Evolutionary conservation across 2,329 filamentous ascomycete species (phyloP).

Genomic region (Scedosporium minutisporum): DNA sequence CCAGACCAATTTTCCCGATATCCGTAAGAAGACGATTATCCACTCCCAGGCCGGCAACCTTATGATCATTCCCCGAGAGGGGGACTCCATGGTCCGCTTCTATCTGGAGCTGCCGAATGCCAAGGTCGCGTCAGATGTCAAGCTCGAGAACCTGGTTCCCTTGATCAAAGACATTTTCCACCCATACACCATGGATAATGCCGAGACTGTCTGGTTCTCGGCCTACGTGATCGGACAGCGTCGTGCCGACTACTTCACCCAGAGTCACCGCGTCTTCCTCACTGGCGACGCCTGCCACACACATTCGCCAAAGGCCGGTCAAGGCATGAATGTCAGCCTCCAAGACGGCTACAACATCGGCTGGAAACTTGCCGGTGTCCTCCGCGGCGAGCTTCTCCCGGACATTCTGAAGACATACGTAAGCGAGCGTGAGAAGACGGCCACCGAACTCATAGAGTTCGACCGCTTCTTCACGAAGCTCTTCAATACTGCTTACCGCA

Average conservation of each 20-base stretch:
- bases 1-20: constrained; percentile 51
- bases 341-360: constrained; percentile 51
- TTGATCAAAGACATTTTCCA: constrained; percentile 41
- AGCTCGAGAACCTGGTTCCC: constrained; percentile 41
- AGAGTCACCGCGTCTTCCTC: constrained; percentile 51
- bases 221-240: constrained; percentile 55
- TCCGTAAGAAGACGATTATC: constrained; percentile 45
- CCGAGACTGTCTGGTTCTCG: constrained; percentile 52
- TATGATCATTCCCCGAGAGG: constrained; percentile 53
- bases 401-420: constrained; percentile 36
- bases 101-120: constrained; percentile 47
- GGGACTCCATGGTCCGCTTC: constrained; percentile 46
- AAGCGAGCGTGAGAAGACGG: constrained; percentile 43
- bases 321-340: constrained; percentile 63
- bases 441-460: constrained; percentile 53
- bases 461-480: constrained; percentile 43
- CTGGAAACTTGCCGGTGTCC: constrained; percentile 39
- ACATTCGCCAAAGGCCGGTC: constrained; percentile 49
- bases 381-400: constrained; percentile 26
- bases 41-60: constrained; percentile 45
- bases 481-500: constrained; percentile 34
- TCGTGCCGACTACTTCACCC: constrained; percentile 46
- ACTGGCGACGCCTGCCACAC: constrained; percentile 55
- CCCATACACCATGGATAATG: constrained; percentile 44
- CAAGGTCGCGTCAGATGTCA: constrained; percentile 40